phyloP scores from a whole-genome alignment of 2,329 filamentous ascomycete genomes.

The Calonectria crousiana region DNA sequence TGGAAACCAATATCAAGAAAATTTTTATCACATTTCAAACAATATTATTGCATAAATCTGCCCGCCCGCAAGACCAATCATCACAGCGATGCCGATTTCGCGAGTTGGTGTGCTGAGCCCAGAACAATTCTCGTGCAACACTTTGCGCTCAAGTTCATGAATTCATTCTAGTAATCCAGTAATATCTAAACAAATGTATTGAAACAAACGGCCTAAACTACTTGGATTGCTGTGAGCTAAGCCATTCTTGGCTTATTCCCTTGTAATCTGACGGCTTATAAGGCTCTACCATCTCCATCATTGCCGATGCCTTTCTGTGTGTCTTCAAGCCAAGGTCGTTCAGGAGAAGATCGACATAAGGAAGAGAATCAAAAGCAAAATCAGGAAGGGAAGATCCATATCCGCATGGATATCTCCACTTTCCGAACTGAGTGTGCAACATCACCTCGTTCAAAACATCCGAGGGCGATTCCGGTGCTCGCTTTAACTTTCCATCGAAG shows the following conservation, averaged over 20 bases:
- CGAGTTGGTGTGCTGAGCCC: not conserved
- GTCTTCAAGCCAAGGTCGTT: constrained; percentile 70
- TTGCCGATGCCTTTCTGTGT: constrained; percentile 17
- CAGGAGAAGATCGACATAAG: constrained; percentile 67
- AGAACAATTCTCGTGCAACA: not conserved
- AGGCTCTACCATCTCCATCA: constrained; percentile 16
- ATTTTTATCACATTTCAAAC: not conserved
- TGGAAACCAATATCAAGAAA: not conserved
- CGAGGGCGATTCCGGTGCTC: constrained; percentile 49
- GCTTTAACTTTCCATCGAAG: constrained; percentile 61
- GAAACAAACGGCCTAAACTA: not conserved
- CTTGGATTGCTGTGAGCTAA: not conserved
- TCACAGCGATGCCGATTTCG: not conserved
- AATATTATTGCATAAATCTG: not conserved
- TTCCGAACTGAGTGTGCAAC: constrained; percentile 74
- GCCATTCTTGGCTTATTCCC: constrained; percentile 39
- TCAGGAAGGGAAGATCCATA: constrained; percentile 72
- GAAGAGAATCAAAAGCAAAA: constrained; percentile 80
- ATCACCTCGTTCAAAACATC: constrained; percentile 64
- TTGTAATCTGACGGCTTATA: constrained; percentile 35
- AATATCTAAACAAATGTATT: not conserved
- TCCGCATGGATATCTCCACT: constrained; percentile 74
- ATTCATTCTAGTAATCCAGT: not conserved
- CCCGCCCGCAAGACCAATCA: not conserved
- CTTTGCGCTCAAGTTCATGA: not conserved